A percentile compares a stretch with the other conserved stretches of the same genome.
Conservation (phyloP, 345 rosid species). For the Acer yangbiense region DNA sequence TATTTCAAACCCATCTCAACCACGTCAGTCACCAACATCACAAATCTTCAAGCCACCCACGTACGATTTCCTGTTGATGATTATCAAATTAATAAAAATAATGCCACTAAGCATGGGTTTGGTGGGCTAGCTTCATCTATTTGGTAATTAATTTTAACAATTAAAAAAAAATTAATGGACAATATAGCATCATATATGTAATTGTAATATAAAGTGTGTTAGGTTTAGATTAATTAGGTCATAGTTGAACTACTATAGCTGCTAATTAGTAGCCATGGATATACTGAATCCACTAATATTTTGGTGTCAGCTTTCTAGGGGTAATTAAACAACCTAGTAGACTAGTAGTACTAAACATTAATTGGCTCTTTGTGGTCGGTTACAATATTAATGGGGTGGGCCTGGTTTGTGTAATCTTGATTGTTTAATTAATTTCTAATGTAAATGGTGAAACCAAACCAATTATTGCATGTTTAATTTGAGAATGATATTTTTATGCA, state of each 20-base stretch:
- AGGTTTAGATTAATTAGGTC: neutral
- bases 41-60: constrained; percentile 2
- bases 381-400: too few species aligned
- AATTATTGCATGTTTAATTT: too few species aligned
- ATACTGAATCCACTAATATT: neutral
- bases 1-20: constrained; percentile 1
- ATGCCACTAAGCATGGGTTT: neutral
- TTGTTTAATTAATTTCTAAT: too few species aligned
- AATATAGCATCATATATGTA: neutral
- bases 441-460: too few species aligned
- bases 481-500: too few species aligned
- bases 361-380: too few species aligned
- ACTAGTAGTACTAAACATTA: too few species aligned
- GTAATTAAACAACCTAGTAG: too few species aligned
- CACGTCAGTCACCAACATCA: constrained; percentile 1
- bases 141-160: too few species aligned
- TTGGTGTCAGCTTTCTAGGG: too few species aligned
- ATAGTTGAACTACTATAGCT: neutral
- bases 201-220: neutral
- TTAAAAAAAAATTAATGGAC: neutral
- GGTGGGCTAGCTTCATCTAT: neutral
- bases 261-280: neutral
- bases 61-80: neutral
- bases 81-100: neutral
- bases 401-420: too few species aligned